Evolutionary conservation across 495 filamentous ascomycete species (phyloP).

Genomic region (Xylaria sp.): DNA sequence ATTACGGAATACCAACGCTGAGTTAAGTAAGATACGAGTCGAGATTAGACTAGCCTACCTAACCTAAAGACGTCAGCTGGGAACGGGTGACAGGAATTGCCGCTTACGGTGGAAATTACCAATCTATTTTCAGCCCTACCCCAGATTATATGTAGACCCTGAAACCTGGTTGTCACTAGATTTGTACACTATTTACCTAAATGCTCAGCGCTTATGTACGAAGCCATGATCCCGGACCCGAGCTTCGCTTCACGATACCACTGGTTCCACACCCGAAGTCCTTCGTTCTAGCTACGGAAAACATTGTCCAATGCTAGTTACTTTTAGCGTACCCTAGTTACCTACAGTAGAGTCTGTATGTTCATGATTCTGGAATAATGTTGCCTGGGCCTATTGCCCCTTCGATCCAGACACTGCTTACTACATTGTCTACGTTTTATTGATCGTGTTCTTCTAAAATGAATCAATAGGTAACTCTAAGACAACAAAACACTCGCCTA

Average conservation of each 20-base stretch:
- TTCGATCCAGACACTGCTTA: conserved; percentile 7
- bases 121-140: conserved; percentile 28
- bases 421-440: conserved; percentile 6
- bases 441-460: neutral
- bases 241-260: neutral
- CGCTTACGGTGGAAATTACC: conserved; percentile 18
- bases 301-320: too few relatives aligned
- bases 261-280: neutral
- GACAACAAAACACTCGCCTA: neutral
- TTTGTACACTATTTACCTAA: neutral
- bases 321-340: neutral
- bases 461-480: neutral
- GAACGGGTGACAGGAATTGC: conserved; percentile 4
- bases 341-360: neutral
- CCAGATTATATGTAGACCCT: conserved; percentile 24
- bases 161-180: neutral
- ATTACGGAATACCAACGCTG: neutral
- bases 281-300: neutral
- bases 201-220: conserved; percentile 9
- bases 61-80: neutral
- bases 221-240: conserved; percentile 13
- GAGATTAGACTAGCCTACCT: neutral
- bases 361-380: neutral
- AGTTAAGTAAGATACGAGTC: neutral
- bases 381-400: neutral